These are phyloP conservation scores for Apostasia ramifera DNA, from an alignment of 106 monocot species.

Conservation along the genomic window DNA sequence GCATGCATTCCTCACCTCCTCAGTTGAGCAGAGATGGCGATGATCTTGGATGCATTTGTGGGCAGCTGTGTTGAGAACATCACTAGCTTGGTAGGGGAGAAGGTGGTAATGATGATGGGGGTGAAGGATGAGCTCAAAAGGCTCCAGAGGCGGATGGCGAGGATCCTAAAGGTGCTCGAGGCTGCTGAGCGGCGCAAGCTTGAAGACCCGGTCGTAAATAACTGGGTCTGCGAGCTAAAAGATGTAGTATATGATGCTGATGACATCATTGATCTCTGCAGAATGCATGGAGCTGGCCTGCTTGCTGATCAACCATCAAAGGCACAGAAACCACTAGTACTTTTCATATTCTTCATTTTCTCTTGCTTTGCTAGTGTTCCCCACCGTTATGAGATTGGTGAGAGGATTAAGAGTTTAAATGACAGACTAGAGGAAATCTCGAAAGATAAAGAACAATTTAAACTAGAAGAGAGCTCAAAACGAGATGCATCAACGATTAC, in stretches of 20 bases:
- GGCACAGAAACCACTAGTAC: not conserved
- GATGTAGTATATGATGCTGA: slow-evolving; percentile 8
- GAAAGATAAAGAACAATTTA: not conserved
- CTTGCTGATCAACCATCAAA: not conserved
- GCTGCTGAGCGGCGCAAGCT: slow-evolving; percentile 6
- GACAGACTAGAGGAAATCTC: slow-evolving; percentile 19
- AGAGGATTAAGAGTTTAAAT: slow-evolving; percentile 13
- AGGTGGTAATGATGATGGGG: slow-evolving; percentile 8
- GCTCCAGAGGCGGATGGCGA: slow-evolving; percentile 2
- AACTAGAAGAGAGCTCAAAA: not conserved
- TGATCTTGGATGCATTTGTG: slow-evolving; percentile 7
- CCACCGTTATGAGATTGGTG: slow-evolving; percentile 11
- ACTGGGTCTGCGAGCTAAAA: slow-evolving; percentile 7
- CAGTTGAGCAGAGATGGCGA: not conserved
- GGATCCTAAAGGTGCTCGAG: not conserved
- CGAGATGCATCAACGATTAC: not conserved
- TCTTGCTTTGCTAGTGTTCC: slow-evolving; percentile 9
- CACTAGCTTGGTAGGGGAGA: not conserved
- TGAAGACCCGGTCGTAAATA: not conserved
- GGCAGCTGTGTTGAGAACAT: not conserved
- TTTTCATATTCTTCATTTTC: not conserved
- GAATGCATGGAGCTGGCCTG: not conserved
- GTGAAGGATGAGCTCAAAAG: slow-evolving; percentile 3
- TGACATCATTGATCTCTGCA: slow-evolving; percentile 10
- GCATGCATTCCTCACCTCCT: not conserved